Base-by-base conservation (phyloP, 345 rosid species). In the Eucalyptus erythrocorys region DNA sequence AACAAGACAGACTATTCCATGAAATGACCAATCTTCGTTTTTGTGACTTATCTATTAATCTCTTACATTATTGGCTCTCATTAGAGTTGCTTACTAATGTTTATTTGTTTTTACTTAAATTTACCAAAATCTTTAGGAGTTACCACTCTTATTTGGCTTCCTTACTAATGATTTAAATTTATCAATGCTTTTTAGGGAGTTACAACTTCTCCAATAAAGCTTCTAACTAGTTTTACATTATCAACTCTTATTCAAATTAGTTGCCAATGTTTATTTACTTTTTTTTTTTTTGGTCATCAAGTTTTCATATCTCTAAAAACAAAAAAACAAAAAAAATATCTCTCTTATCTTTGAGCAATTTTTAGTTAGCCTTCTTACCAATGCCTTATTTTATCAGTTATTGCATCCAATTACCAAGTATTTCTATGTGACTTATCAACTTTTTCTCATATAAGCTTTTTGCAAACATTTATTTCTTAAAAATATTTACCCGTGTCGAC, bases 401-500 rank as follows among this genome's bases (percentile, higher is more conserved):
- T 34, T 6, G 1, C 16, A 34, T 17, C 43, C 24, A 71, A 17
- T 71, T 71, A 34, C 43, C 81, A 71, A 34, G 13, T 66, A 32
- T 32, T 66, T 66, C 0, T 16, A 16, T 16, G 42, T 66, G 22
- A 66, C 16, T 61, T 61, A 30, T 32, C 40, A 8, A 66, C 79
- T 66, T 66, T n/a, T 34, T 68, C 0, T 4, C 1, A 68, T 34
- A 68, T 34, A 68, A 68, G 12, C 8, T 32, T 68, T 68, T 34
- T 68, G 37, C 7, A 0, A 37, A 71, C 26, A 37, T 71, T 71
- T 6, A 19, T 19, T 10, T 21, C 26, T 71, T 15, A 13, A n/a
- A 71, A 71, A 8, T 51, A 51, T 51, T 21, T 19, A 51, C 0
- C 0, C 0, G 57, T 51, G 57, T 51, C 0, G 1, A 4, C 57